Evolutionary conservation across 2,329 filamentous ascomycete species (phyloP).

Genomic region (Arthrobotrys musiformis): DNA sequence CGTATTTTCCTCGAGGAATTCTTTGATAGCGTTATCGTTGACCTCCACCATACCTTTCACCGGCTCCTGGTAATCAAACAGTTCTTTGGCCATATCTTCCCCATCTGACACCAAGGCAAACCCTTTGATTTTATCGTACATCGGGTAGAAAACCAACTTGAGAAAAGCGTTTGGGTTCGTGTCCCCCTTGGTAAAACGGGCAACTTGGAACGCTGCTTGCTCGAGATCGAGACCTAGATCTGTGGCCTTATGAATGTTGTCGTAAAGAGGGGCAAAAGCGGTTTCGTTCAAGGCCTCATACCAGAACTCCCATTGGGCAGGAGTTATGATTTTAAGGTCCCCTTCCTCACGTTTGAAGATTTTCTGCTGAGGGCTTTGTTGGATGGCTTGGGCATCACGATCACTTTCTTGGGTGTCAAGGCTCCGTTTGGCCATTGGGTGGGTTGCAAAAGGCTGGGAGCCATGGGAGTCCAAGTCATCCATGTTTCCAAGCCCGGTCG

Average conservation of each 20-base stretch:
- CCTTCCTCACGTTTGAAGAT: neutral
- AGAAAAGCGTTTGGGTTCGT: constrained; percentile 21
- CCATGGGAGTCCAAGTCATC: neutral
- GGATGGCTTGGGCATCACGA: neutral
- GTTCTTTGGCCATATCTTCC: constrained; percentile 1
- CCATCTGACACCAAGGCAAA: neutral
- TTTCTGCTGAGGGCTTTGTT: neutral
- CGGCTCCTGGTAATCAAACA: constrained; percentile 8
- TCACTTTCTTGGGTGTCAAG: neutral
- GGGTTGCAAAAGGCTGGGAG: neutral
- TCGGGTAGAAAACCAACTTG: neutral
- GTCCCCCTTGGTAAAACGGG: neutral
- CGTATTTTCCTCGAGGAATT: neutral
- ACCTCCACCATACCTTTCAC: neutral
- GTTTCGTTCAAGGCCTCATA: constrained; percentile 10
- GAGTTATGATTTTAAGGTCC: neutral
- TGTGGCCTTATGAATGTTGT: neutral
- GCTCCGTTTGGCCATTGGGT: constrained; percentile 6
- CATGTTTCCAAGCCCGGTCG: constrained; percentile 6
- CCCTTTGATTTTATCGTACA: constrained; percentile 5
- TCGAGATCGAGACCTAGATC: neutral
- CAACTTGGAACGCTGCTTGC: constrained; percentile 8
- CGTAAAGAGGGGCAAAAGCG: constrained; percentile 12
- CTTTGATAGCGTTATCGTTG: neutral
- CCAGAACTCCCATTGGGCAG: constrained; percentile 24